A percentile compares a stretch with the other conserved stretches of the same genome.
Conservation (phyloP, 495 filamentous ascomycete species). For the Melanomma pulvis-pyrius region DNA sequence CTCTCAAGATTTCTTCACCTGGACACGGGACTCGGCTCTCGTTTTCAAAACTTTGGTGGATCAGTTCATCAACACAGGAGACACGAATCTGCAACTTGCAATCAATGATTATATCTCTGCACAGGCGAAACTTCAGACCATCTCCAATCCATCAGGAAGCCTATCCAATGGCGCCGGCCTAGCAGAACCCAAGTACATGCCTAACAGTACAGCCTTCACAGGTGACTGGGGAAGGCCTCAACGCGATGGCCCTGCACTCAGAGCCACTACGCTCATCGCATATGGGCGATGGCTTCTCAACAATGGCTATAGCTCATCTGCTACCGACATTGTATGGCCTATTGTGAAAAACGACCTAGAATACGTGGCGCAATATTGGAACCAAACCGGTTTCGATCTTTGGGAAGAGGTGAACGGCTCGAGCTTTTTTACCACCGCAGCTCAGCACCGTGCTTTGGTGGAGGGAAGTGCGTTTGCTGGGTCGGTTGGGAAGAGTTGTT, state of each 20-base stretch:
- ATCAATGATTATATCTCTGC: constrained; percentile 61
- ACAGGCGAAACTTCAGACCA: constrained; percentile 63
- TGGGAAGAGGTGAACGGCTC: constrained; percentile 70
- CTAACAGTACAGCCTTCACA: constrained; percentile 62
- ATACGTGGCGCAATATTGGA: constrained; percentile 76
- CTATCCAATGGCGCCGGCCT: constrained; percentile 50
- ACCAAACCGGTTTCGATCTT: constrained; percentile 67
- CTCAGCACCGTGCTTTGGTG: constrained; percentile 58
- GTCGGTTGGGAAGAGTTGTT: constrained; percentile 50
- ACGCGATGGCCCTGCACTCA: constrained; percentile 68
- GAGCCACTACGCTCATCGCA: constrained; percentile 61
- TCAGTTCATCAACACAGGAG: constrained; percentile 55
- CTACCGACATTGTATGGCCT: constrained; percentile 58
- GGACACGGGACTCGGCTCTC: constrained; percentile 73
- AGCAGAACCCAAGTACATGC: constrained; percentile 64
- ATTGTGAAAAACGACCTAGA: constrained; percentile 67
- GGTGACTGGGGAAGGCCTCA: constrained; percentile 72
- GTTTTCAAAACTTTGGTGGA: constrained; percentile 65
- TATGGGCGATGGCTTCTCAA: constrained; percentile 50
- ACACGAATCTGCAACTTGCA: constrained; percentile 54
- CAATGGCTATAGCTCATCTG: constrained; percentile 53
- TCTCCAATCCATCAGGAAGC: constrained; percentile 62
- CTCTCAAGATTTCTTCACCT: constrained; percentile 61
- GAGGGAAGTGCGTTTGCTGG: constrained; percentile 64
- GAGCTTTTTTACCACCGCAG: constrained; percentile 62